A percentile compares a stretch with the other conserved stretches of the same genome.
Conservation (phyloP, 2,329 filamentous ascomycete species). For the Cordyceps cateniannulata region DNA sequence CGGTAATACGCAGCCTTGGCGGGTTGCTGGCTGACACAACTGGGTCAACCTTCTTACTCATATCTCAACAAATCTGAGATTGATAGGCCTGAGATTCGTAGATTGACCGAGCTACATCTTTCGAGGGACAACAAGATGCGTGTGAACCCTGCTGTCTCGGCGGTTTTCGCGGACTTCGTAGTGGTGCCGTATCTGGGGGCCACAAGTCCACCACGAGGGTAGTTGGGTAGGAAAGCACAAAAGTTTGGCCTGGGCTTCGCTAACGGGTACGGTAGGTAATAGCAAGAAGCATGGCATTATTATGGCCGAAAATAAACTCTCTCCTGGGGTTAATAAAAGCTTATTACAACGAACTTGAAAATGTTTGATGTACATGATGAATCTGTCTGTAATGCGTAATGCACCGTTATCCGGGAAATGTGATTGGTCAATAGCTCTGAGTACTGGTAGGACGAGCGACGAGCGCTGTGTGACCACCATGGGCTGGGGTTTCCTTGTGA, state of each 20-base stretch:
- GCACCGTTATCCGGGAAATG: constrained; percentile 9
- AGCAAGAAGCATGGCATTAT: background rate
- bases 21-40: constrained; percentile 4
- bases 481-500: background rate
- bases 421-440: constrained; percentile 12
- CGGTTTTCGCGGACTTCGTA: background rate
- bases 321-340: background rate
- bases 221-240: background rate
- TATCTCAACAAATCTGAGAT: constrained; percentile 9
- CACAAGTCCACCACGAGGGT: background rate
- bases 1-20: constrained; percentile 9
- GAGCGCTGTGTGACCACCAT: too few relatives aligned
- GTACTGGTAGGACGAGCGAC: background rate
- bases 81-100: background rate
- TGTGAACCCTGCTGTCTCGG: background rate
- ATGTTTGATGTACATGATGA: background rate
- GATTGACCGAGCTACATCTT: background rate
- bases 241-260: background rate
- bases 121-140: background rate
- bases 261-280: background rate
- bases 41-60: constrained; percentile 9
- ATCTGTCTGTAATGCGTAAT: background rate
- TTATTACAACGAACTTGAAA: background rate
- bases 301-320: background rate
- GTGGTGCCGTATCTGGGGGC: background rate